Evolutionary conservation across 106 monocot genomes (phyloP), one percentile per base, ranked within the genome.

Genomic region (Dendrobium catenatum): DNA sequence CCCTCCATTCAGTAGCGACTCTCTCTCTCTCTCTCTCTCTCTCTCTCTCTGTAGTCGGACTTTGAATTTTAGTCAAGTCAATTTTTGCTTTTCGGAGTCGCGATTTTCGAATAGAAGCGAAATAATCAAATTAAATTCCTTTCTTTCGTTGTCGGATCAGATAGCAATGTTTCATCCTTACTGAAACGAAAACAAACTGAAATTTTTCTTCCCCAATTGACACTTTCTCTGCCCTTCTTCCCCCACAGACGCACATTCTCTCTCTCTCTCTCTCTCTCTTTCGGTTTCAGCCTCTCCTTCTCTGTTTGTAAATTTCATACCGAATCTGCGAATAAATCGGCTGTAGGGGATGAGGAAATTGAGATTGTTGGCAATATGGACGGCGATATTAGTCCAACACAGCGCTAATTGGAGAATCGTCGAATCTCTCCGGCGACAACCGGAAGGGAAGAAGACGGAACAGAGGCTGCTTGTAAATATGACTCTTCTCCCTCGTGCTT

Each of bases 401-500:
- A 19, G 46, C 31, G 16, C 17, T 74, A 3, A 20, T 44, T 41
- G 4, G 3, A 9, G 68, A 10, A 48, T 4, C 70, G 22, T 2
- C 19, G 42, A 75, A 61, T 81, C 81, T 15, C 33, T 47, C 10
- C 6, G 26, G 33, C 68, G 4, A 55, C 55, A 13, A 9, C 24
- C 43, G 9, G 44, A 37, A n/a, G 4, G 22, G 17, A 31, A 59
- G 56, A 6, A 78, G 56, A 13, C 54, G 29, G 74, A 70, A 58
- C 64, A 24, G 82, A 82, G 78, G 40, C 81, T 84, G 17, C 22
- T 85, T 29, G 93, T 93, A 16, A 67, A 22, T 56, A 93, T 93
- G 93, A 93, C 93, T 42, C 84, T 90, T 6, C 81, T 93, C 46
- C 75, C 85, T 8, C 51, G 68, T 22, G 87, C 93, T 54, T 79